A percentile compares a stretch with the other conserved stretches of the same genome.
These are phyloP conservation scores for Puccinia novopanici DNA, from an alignment of 1,284 basidiomycete genomes.

Conservation along the genomic window DNA sequence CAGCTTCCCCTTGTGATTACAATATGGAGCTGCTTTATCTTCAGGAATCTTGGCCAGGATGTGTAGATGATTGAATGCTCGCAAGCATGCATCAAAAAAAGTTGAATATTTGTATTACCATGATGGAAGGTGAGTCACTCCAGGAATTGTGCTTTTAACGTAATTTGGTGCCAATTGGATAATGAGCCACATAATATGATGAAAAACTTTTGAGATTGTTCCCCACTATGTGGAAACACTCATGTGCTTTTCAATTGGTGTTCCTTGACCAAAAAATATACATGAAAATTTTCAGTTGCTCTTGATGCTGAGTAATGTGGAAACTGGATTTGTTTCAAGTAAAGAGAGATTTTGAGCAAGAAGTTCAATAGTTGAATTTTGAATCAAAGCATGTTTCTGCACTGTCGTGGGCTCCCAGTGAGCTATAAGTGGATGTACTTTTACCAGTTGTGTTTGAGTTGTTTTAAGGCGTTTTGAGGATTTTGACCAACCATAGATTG, in stretches of 20 bases:
- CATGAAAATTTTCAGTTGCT: constrained; percentile 39
- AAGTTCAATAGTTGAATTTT: no score
- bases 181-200: constrained; percentile 1
- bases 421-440: no score
- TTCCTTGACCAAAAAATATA: no score
- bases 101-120: constrained; percentile 59
- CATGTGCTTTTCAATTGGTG: no score
- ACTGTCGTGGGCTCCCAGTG: no score
- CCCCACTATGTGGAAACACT: no score
- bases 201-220: constrained; percentile 52
- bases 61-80: constrained; percentile 60
- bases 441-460: no score
- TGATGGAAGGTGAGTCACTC: constrained; percentile 24
- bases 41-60: constrained; percentile 56
- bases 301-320: neutral
- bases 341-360: no score
- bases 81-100: constrained; percentile 60
- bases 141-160: constrained; percentile 34
- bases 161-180: constrained; percentile 20
- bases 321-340: neutral
- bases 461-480: no score
- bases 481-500: no score
- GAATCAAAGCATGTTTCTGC: no score
- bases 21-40: constrained; percentile 54
- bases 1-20: constrained; percentile 60